phyloP scores from a whole-genome alignment of 768 basidiomycete species.

The Pilatotrama ljubarskyi region DNA sequence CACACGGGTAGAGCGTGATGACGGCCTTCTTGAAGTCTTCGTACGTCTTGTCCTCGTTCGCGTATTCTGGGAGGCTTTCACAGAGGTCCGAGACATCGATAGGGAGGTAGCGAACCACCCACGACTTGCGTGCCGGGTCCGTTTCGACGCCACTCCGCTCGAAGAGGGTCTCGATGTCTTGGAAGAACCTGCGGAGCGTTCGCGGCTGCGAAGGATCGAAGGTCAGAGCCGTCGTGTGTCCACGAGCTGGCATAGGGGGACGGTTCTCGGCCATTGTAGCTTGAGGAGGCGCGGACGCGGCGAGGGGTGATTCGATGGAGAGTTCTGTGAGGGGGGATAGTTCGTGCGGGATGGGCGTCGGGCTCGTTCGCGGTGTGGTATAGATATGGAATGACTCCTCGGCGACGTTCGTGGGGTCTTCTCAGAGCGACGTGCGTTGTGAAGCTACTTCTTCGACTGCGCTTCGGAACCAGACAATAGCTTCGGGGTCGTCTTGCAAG shows the following conservation, averaged over 20 bases:
- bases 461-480: no score
- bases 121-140: background rate
- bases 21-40: conserved; percentile 26
- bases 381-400: no score
- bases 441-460: no score
- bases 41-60: conserved; percentile 14
- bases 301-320: no score
- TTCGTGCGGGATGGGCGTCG: no score
- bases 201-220: conserved; percentile 2
- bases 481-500: no score
- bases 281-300: no score
- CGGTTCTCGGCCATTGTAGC: no score
- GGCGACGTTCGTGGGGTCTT: no score
- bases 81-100: conserved; percentile 4
- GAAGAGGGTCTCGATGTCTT: conserved; percentile 7
- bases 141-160: background rate
- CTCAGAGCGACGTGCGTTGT: no score
- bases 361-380: no score
- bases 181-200: conserved; percentile 7
- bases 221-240: background rate
- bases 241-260: background rate
- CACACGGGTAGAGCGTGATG: conserved; percentile 26
- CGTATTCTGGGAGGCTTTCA: conserved; percentile 23
- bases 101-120: background rate
- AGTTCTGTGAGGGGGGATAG: no score